Base-by-base conservation (phyloP, 345 rosid species). In the Aethionema arabicum region DNA sequence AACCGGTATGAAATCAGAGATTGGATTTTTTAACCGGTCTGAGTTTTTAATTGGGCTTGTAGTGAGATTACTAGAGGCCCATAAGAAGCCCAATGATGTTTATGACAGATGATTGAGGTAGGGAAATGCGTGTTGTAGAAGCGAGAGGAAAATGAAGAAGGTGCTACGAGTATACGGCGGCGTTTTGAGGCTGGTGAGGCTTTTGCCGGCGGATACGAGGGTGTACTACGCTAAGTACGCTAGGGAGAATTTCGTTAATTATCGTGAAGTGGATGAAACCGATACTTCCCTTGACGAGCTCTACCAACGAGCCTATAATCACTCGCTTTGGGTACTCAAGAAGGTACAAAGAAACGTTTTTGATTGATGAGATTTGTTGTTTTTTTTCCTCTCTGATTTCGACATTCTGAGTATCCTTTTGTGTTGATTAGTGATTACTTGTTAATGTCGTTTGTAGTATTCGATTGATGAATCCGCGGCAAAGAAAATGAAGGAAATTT, bases 321-420 rank as follows among this genome's bases (percentile, higher is more conserved):
- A 93, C 78, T 90, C 99, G 49, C 66, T 87, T 42, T 90, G 99
- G 99, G 85, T 93, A 68, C 92, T 90, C 79, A 77, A 76, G 63
- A 93, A 93, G 99, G 96, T 87, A 31, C 11, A 1, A 30, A 14
- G 32, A 5, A n/a, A n/a, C n/a, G n/a, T 29, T 48, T 35, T 13
- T 8, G 43, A 5, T 33, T 29, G 27, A 21, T 21, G 27, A 21
- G 2, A 21, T 37, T n/a, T 40, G 15, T 42, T 7, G 21, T 3
- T 36, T 8, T 5, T 5, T 39, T 37, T 59, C 7, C 31, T 11
- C 27, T 40, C 31, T 11, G 14, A 38, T 40, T 30, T 15, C 5
- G 13, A 13, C 7, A 8, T 9, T 53, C 33, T 49, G 6, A 21
- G 3, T 35, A 61, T 60, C 32, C 12, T 1, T 21, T 68, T 65